Evolutionary conservation across 805 yeast genomes (phyloP), one percentile per base, ranked within the genome.

Genomic region (Teunomyces cretensis): DNA sequence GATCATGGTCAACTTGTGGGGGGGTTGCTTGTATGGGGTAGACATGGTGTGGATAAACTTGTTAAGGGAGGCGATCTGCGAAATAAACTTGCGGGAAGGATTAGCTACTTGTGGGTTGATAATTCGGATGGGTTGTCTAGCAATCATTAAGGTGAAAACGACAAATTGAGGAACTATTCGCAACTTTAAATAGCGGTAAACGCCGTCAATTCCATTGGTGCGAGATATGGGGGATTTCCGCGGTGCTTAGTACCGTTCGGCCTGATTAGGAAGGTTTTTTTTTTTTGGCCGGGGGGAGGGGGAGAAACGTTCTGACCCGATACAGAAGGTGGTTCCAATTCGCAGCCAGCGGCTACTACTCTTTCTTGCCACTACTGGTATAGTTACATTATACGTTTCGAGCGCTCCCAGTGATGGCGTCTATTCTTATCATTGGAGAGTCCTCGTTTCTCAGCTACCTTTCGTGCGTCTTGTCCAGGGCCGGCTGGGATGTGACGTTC

Each of bases 1-100:
- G 54, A 88, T 85, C 72, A 88, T 71, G 55, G 75, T 74, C 65
- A 70, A 70, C 56, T 68, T 69, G 56, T 72, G 77, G 47, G 62
- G 65, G 17, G 71, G 64, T 56, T 72, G 76, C 50, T 71, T 67
- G 57, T 65, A 69, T 15, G 67, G 66, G 26, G 52, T 57, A 22
- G 68, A 54, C 74, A 69, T 69, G n/a, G 45, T 54, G 22, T 13
- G 26, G 37, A 41, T 12, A 27, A 30, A 26, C 28, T 26, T 26
- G 28, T 26, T 26, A 7, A 26, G 28, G 9, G 28, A 26, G 12
- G 28, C 9, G 9, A 26, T 26, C 33, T 27, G 15, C 14, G 41
- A 27, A 37, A 37, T 26, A n/a, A 37, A 15, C 12, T 27, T 26
- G 14, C 17, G 28, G 9, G 28, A 26, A 35, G 28, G 19, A 9